phyloP scores from a whole-genome alignment of 139 green algal genomes.

The Chlamydomonas sp. region DNA sequence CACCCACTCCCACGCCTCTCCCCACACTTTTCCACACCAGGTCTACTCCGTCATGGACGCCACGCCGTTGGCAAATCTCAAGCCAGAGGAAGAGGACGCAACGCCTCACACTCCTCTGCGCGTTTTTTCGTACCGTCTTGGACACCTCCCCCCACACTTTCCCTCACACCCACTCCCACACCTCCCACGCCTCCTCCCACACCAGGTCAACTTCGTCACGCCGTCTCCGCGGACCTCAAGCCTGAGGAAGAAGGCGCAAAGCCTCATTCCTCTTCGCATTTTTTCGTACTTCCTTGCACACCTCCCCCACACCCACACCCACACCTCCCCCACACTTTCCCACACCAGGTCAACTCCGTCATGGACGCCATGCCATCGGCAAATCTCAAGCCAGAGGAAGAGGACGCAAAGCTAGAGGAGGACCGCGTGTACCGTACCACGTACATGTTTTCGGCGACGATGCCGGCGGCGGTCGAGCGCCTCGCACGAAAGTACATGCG shows the following conservation, averaged over 20 bases:
- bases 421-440: slow-evolving; percentile 86
- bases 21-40: slow-evolving; percentile 23
- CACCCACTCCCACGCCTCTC: neutral
- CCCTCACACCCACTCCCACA: no score
- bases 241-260: no score
- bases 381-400: slow-evolving; percentile 89
- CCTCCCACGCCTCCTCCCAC: no score
- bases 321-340: neutral
- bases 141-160: neutral
- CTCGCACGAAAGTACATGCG: slow-evolving; percentile 70
- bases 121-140: neutral
- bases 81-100: slow-evolving; percentile 81
- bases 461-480: slow-evolving; percentile 86
- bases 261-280: no score
- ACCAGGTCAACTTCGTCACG: no score
- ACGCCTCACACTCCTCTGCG: no score
- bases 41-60: slow-evolving; percentile 82
- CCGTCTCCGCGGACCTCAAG: no score
- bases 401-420: slow-evolving; percentile 56
- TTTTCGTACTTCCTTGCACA: neutral
- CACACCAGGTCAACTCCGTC: slow-evolving; percentile 67
- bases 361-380: slow-evolving; percentile 86
- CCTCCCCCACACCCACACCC: neutral
- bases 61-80: slow-evolving; percentile 86
- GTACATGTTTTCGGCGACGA: slow-evolving; percentile 98